Evolutionary conservation across 1,139 yeast genomes (phyloP).

Genomic region (Kurtzmaniella quercitrusa): DNA sequence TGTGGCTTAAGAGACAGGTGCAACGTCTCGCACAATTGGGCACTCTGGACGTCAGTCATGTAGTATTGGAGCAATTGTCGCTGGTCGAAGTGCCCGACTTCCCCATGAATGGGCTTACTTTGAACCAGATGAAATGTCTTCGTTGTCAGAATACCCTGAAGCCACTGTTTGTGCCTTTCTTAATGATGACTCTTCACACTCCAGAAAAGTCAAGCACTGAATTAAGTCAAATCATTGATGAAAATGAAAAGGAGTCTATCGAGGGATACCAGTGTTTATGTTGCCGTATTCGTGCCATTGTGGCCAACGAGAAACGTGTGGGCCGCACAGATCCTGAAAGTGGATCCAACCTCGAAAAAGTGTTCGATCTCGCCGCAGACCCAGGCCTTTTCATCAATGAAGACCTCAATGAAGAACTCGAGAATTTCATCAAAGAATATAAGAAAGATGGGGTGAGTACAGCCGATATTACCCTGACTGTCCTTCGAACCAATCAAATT

Average conservation of each 20-base stretch:
- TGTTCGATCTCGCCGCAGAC: slow-evolving; percentile 27
- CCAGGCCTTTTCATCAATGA: slow-evolving; percentile 52
- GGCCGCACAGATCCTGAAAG: slow-evolving; percentile 13
- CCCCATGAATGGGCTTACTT: slow-evolving; percentile 69
- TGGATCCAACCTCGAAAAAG: slow-evolving; percentile 19
- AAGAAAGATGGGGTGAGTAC: slow-evolving; percentile 41
- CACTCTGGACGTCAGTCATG: slow-evolving; percentile 8
- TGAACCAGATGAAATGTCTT: slow-evolving; percentile 67
- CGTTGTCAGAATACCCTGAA: slow-evolving; percentile 63
- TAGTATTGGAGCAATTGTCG: slow-evolving; percentile 18
- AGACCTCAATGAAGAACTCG: slow-evolving; percentile 47
- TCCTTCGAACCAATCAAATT: slow-evolving; percentile 60
- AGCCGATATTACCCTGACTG: slow-evolving; percentile 53
- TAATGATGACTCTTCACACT: slow-evolving; percentile 69
- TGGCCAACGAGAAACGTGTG: slow-evolving; percentile 26
- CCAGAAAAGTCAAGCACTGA: slow-evolving; percentile 55
- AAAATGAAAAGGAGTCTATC: slow-evolving; percentile 65
- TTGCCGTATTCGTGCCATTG: slow-evolving; percentile 56
- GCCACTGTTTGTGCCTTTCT: slow-evolving; percentile 57
- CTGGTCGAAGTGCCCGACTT: slow-evolving; percentile 48
- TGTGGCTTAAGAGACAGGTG: slow-evolving; percentile 35
- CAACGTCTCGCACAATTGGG: slow-evolving; percentile 15
- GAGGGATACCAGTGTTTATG: slow-evolving; percentile 76
- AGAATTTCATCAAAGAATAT: slow-evolving; percentile 44
- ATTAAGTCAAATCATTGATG: slow-evolving; percentile 51